Evolutionary conservation across 2,329 filamentous ascomycete genomes (phyloP), one percentile per base, ranked within the genome.

Genomic region (Penicillium sp.): DNA sequence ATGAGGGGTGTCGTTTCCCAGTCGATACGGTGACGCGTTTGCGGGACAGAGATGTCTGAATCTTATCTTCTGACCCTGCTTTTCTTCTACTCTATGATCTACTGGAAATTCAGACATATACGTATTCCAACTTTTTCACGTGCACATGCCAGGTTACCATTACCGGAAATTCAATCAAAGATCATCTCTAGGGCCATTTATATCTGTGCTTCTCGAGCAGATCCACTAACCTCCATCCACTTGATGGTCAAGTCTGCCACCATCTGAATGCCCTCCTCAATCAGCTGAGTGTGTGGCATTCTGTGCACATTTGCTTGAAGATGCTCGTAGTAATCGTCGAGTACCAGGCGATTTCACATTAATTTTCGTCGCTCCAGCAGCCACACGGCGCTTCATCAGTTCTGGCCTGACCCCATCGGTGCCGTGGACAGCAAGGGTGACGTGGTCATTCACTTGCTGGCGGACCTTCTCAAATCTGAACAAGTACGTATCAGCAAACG

Each of bases 381-480:
- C 74, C 41, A 85, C 80, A 56, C 81, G 83, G 59, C 78, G 77
- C 43, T 75, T 72, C 65, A 83, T 78, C 54, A 83, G 77, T 56
- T 83, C 79, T 55, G 78, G 75, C 3, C 78, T 74, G 61, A 84
- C 85, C 4, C 77, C 78, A 53, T 84, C 83, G 0, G 82, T 82
- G 4, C 83, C 83, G 61, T 85, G 83, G 55, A 85, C 71, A 2
- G 83, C 83, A 24, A 84, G 67, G 55, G 77, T 75, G 19, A 84
- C 80, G 47, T 75, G 70, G 24, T 77, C 77, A 2, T 77, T 76
- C 2, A 79, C 77, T 46, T 79, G 74, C 39, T 76, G 70, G 44
- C 80, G 75, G 55, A 86, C 81, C 4, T 70, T 70, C 11, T 75
- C 70, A 40, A 84, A 59, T 24, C 62, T 62, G 19, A 24, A 3